Evolutionary conservation across 257 asterid species (phyloP), one percentile per base, ranked within the genome.

Genomic region (Plantago major): DNA sequence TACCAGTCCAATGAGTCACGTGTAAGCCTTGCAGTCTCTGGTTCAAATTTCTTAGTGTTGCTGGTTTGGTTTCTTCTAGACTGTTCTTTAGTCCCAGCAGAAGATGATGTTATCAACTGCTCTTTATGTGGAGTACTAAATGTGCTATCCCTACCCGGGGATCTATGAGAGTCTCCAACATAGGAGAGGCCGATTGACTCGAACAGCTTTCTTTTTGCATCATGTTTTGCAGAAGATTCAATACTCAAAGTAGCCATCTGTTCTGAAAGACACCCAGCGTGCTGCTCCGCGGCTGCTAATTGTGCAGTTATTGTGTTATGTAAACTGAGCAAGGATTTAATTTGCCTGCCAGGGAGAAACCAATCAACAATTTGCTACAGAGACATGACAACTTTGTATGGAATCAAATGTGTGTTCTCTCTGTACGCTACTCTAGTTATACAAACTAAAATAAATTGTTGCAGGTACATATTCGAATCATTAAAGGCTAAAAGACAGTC

Each of bases 11-110:
- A 74, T 46, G 99, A 87, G 64, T 85, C 93, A 22, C 87, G 84
- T n/a, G n/a, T n/a, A n/a, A n/a, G 85, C 74, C 97, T 83, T 64
- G 85, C 90, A 58, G 89, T 84, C 81, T 89, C 91, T 49, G 89
- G 81, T 73, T 85, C 96, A 68, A 65, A 61, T 68, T 67, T 78
- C 82, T 77, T 81, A 68, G 67, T 61, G 64, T 68, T 73, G 70
- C 71, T 81, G 42, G 64, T 60, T 49, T 77, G 82, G 68, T 70
- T 78, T 78, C 81, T 79, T 51, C 75, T 62, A 37, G 81, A 64
- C 67, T 55, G 76, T 30, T 76, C 82, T 66, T 82, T 82, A 67
- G 78, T 62, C 66, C 71, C 75, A 73, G 67, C 38, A 59, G 82
- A 73, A 72, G 65, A 64, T 10, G 84, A 74, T 60, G 73, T 12